Conservation (phyloP, 2,329 filamentous ascomycete species). For the Harringtonia aguacate region DNA sequence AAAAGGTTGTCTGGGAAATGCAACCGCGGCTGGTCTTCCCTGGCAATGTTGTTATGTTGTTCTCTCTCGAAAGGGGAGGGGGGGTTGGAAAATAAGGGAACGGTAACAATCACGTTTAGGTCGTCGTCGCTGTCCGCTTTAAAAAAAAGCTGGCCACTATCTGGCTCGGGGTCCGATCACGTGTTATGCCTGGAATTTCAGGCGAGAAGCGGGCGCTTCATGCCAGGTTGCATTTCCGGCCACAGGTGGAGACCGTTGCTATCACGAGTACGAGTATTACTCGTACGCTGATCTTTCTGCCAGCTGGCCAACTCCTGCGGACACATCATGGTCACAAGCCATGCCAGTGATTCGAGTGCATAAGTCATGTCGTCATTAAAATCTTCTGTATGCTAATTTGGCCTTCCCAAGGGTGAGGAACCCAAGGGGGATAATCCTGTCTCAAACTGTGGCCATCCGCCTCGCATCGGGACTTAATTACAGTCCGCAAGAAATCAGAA, state of each 20-base stretch:
- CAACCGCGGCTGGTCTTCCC: no score
- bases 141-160: background rate
- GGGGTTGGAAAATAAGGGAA: no score
- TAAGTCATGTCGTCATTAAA: background rate
- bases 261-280: no score
- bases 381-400: background rate
- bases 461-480: background rate
- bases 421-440: background rate
- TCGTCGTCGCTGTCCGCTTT: background rate
- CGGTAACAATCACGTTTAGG: background rate
- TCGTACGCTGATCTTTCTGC: no score
- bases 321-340: no score
- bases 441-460: background rate
- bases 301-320: no score
- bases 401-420: no score
- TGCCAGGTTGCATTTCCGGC: no score
- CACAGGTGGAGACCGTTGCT: no score
- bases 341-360: background rate
- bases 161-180: background rate
- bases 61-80: no score
- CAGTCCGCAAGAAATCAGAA: background rate
- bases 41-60: no score
- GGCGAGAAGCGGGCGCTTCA: no score
- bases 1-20: background rate
- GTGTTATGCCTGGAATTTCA: constrained; percentile 1